Conservation (phyloP, 441 rosid species). For the Codiaeum variegatum region DNA sequence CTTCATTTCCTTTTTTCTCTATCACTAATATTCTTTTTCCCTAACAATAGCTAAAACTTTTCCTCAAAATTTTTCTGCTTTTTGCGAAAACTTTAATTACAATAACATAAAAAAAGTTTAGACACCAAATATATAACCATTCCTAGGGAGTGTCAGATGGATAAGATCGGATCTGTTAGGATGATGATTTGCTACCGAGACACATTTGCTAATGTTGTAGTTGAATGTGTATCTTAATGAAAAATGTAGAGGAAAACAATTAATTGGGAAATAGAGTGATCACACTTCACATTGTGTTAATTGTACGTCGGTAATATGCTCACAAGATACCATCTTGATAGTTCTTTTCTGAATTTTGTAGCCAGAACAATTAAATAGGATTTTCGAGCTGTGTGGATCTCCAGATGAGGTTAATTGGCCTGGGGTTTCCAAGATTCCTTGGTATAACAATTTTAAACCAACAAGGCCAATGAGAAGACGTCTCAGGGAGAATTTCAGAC, state of each 20-base stretch:
- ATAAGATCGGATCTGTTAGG: neutral
- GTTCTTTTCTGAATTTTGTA: conserved; percentile 28
- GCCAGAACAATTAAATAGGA: conserved; percentile 90
- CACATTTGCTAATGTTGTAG: neutral
- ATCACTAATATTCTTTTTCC: no score
- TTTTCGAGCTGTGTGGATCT: conserved; percentile 90
- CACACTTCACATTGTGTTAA: neutral
- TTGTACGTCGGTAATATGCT: neutral
- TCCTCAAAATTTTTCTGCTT: no score
- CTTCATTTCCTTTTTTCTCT: no score
- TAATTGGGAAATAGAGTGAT: no score
- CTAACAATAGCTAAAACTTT: no score
- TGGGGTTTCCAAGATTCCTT: conserved; percentile 83
- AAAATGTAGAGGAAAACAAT: neutral
- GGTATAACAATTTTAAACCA: conserved; percentile 87
- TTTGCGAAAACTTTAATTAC: no score
- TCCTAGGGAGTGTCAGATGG: neutral
- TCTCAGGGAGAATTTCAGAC: conserved; percentile 69
- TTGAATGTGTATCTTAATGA: neutral
- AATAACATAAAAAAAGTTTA: no score
- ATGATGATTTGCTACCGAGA: neutral
- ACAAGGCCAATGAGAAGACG: conserved; percentile 78
- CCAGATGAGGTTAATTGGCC: conserved; percentile 97
- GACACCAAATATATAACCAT: no score
- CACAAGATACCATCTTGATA: neutral